Evolutionary conservation across 2,329 filamentous ascomycete genomes (phyloP).

Genomic region (Pseudogymnoascus sp.): DNA sequence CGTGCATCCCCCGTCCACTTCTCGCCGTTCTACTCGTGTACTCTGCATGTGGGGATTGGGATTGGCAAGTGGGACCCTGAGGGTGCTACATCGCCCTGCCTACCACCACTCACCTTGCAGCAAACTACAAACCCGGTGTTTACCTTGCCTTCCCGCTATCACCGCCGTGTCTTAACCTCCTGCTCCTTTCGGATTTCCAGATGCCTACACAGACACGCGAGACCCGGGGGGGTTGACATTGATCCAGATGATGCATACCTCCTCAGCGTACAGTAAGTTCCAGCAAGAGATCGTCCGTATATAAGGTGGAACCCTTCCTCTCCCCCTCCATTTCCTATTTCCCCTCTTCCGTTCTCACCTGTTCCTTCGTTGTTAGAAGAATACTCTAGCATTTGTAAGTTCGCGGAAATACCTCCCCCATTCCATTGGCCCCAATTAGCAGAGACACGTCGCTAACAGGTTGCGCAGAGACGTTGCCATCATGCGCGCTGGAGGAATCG

Average conservation of each 20-base stretch:
- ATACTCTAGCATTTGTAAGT: conserved; percentile 6
- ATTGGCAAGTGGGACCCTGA: conserved; percentile 7
- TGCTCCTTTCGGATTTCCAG: not conserved
- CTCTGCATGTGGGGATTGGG: not conserved
- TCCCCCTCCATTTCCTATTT: not conserved
- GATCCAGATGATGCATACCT: not conserved
- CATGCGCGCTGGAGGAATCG: conserved; percentile 9
- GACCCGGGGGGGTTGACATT: not conserved
- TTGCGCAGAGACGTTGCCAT: conserved; percentile 1
- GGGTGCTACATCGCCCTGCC: not conserved
- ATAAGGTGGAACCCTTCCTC: not conserved
- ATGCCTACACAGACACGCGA: not conserved
- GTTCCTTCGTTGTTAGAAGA: not conserved
- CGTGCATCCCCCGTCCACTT: not conserved
- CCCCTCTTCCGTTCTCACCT: not conserved
- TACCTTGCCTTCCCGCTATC: conserved; percentile 5
- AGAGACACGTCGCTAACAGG: not conserved
- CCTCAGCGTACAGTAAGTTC: not conserved
- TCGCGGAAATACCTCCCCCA: not conserved
- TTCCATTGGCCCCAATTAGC: not conserved
- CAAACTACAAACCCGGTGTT: not conserved
- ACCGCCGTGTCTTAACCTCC: conserved; percentile 1
- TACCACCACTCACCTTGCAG: not conserved
- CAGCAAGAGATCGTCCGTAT: not conserved
- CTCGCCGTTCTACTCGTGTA: not conserved